Evolutionary conservation across 768 basidiomycete genomes (phyloP), one percentile per base, ranked within the genome.

Genomic region (Rhizopogon roseolus): DNA sequence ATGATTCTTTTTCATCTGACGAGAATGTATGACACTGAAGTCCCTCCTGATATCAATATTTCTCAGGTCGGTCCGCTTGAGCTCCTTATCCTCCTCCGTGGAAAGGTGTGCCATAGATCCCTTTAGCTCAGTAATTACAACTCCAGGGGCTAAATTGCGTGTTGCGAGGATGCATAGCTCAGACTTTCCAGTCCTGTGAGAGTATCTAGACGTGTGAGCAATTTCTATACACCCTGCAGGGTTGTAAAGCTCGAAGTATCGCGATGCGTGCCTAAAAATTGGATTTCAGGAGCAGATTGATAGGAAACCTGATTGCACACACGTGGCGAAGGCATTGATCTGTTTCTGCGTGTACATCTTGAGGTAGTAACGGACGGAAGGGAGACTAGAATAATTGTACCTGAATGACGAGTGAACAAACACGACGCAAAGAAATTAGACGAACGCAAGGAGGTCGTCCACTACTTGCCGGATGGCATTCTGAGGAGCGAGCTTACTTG

Each of bases 271-370:
- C 50, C 90, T 93, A 62, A 56, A 66, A 62, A 57, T 61, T 59
- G 57, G 66, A 56, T 56, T 62, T 43, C 39, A 57, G 60, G 54
- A 58, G 61, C 57, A 52, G 48, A 64, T 62, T 57, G 58, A 62
- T 59, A 65, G 54, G 56, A 59, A 61, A 61, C 48, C 58, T 52
- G 61, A 59, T 60, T 56, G 46, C 60, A 84, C 90, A 72, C 80
- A 93, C 90, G 90, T 93, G 73, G 90, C 85, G 67, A 93, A 93
- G 51, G 90, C 90, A 74, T 93, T 92, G 67, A 91, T 84, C 75
- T 93, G 90, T 62, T 89, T 85, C 75, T 89, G 86, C 62, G 79
- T 82, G 69, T 88, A 89, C 60, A 72, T 71, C 66, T 81, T 82
- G 68, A 88, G 78, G 70, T 88, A 91, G 66, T 86, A 89, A 59